These are phyloP conservation scores for Metschnikowia picachoensis DNA, from an alignment of 805 yeast genomes.

Conservation along the genomic window DNA sequence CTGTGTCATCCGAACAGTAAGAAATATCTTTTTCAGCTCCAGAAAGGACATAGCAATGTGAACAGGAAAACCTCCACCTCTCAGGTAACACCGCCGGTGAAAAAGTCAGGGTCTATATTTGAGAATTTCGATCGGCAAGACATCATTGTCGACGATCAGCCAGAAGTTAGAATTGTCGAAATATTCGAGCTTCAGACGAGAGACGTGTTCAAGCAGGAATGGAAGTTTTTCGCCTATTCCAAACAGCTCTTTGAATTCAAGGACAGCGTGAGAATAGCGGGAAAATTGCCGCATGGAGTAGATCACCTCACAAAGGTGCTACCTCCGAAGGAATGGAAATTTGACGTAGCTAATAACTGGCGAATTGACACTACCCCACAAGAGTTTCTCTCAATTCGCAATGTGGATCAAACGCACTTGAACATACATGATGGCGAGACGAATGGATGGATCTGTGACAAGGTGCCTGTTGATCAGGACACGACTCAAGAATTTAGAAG, in stretches of 20 bases:
- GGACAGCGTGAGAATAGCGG: conserved; percentile 37
- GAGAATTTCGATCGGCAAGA: conserved; percentile 40
- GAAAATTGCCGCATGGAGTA: conserved; percentile 65
- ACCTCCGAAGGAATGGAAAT: conserved; percentile 76
- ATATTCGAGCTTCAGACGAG: conserved; percentile 71
- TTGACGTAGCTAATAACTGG: conserved; percentile 61
- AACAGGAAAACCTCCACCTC: conserved; percentile 18
- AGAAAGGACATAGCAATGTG: conserved; percentile 13
- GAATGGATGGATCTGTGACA: conserved; percentile 49
- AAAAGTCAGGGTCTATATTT: conserved; percentile 6
- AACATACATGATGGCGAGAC: conserved; percentile 24
- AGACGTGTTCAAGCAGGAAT: conserved; percentile 55
- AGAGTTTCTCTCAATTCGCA: conserved; percentile 50
- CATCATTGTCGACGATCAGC: conserved; percentile 67
- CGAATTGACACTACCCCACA: conserved; percentile 50
- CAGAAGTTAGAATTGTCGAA: conserved; percentile 62
- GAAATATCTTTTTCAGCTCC: conserved; percentile 23
- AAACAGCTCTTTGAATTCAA: conserved; percentile 49
- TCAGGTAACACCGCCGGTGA: background rate
- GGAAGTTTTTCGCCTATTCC: conserved; percentile 61
- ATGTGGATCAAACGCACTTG: conserved; percentile 21
- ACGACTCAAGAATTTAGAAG: conserved; percentile 50
- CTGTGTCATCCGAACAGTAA: conserved; percentile 58
- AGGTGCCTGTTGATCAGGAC: conserved; percentile 34
- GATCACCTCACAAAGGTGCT: conserved; percentile 47